phyloP scores from a whole-genome alignment of 2,329 filamentous ascomycete species.

The Pseudofabraea citricarpa region DNA sequence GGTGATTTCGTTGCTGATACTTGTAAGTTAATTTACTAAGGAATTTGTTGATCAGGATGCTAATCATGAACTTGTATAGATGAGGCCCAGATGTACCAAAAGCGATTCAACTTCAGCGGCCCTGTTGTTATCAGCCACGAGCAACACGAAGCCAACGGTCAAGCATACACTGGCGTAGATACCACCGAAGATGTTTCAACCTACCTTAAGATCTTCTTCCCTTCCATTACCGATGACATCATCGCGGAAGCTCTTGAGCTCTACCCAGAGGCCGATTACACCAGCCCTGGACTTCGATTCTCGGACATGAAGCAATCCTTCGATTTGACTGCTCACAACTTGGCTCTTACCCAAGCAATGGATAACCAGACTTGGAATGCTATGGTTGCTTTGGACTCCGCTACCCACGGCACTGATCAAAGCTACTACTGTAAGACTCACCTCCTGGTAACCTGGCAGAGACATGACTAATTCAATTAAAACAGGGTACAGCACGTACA shows the following conservation, averaged over 20 bases:
- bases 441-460: neutral
- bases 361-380: constrained; percentile 33
- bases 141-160: constrained; percentile 29
- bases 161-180: constrained; percentile 26
- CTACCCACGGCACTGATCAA: constrained; percentile 32
- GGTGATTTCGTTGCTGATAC: constrained; percentile 31
- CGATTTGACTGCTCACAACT: constrained; percentile 29
- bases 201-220: constrained; percentile 29
- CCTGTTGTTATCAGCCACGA: constrained; percentile 31
- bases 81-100: constrained; percentile 31
- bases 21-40: constrained; percentile 10
- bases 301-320: constrained; percentile 32
- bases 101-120: constrained; percentile 31
- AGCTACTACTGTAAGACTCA: constrained; percentile 27
- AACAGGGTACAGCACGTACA: constrained; percentile 19
- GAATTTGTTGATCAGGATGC: neutral
- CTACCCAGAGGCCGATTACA: constrained; percentile 29
- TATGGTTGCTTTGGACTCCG: constrained; percentile 24
- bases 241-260: constrained; percentile 25
- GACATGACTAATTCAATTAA: neutral
- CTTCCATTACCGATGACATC: constrained; percentile 28
- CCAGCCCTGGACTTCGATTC: constrained; percentile 29
- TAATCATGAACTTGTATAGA: constrained; percentile 11
- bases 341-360: constrained; percentile 29
- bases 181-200: constrained; percentile 28